A percentile compares a stretch with the other conserved stretches of the same genome.
phyloP scores from a whole-genome alignment of 2,329 filamentous ascomycete species.

The Chalaropsis ovoidea region DNA sequence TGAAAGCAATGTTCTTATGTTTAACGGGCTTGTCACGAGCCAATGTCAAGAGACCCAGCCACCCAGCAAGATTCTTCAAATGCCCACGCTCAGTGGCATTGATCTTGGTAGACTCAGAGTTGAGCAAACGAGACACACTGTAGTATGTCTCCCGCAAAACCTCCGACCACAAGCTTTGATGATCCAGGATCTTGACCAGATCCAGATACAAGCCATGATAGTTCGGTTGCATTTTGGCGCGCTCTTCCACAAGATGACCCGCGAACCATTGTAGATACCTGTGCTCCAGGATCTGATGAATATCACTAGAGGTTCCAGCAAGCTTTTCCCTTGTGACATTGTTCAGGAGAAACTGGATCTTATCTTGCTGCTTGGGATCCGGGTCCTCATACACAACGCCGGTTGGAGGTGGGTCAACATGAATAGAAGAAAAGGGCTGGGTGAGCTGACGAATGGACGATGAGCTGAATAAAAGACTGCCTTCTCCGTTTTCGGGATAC shows the following conservation, averaged over 20 bases:
- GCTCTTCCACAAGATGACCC: constrained; percentile 84
- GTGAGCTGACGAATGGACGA: constrained; percentile 45
- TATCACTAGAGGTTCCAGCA: constrained; percentile 69
- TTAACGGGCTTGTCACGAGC: constrained; percentile 92
- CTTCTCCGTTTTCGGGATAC: constrained; percentile 13
- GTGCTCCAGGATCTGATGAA: constrained; percentile 66
- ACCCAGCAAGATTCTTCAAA: constrained; percentile 84
- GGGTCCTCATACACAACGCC: constrained; percentile 68
- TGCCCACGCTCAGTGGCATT: constrained; percentile 76
- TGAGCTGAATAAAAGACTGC: constrained; percentile 30
- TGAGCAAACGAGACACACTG: constrained; percentile 76
- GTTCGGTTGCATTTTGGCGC: constrained; percentile 94
- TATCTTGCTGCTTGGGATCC: constrained; percentile 74
- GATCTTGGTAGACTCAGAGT: constrained; percentile 76
- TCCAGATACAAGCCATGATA: constrained; percentile 91
- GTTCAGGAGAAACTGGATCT: constrained; percentile 90
- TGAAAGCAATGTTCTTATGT: constrained; percentile 94
- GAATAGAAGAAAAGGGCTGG: constrained; percentile 67
- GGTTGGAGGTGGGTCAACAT: constrained; percentile 58
- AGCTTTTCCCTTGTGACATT: constrained; percentile 89
- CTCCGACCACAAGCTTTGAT: constrained; percentile 71
- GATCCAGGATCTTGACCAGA: constrained; percentile 70
- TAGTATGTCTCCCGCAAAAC: constrained; percentile 89
- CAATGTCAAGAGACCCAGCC: constrained; percentile 87
- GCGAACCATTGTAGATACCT: constrained; percentile 95